phyloP scores from a whole-genome alignment of 2,329 filamentous ascomycete species.

The Lachnum nothofagi region DNA sequence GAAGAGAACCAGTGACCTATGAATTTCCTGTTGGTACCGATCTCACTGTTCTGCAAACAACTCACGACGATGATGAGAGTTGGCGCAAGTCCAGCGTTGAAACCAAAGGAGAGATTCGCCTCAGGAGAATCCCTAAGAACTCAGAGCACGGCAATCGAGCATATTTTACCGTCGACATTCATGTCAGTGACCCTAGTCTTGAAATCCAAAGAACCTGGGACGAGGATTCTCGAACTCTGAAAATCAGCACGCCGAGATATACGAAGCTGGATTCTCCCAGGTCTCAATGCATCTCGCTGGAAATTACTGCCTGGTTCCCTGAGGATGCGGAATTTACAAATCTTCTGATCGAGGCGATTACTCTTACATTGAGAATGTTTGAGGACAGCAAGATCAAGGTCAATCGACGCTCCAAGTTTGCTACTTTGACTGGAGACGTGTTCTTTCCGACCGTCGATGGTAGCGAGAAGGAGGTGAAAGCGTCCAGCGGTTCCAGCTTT shows the following conservation, averaged over 20 bases:
- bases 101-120: slow-evolving; percentile 26
- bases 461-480: background rate
- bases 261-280: slow-evolving; percentile 6
- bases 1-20: slow-evolving; percentile 16
- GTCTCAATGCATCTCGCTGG: slow-evolving; percentile 27
- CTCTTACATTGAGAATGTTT: slow-evolving; percentile 21
- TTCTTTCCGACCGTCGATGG: slow-evolving; percentile 18
- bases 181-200: slow-evolving; percentile 24
- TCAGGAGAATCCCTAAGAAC: slow-evolving; percentile 20
- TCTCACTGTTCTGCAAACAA: slow-evolving; percentile 23
- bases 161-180: slow-evolving; percentile 24
- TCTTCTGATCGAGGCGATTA: slow-evolving; percentile 20
- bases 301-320: slow-evolving; percentile 31
- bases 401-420: slow-evolving; percentile 16
- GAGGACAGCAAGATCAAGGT: slow-evolving; percentile 27
- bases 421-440: slow-evolving; percentile 22
- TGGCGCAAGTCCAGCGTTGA: slow-evolving; percentile 7
- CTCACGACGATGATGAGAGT: slow-evolving; percentile 13
- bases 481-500: background rate
- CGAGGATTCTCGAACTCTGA: slow-evolving; percentile 16
- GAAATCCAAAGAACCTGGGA: slow-evolving; percentile 21
- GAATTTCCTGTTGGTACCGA: slow-evolving; percentile 20
- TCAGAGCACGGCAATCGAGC: slow-evolving; percentile 17
- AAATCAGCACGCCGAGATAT: slow-evolving; percentile 25
- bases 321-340: slow-evolving; percentile 23